Conservation (phyloP, 2,329 filamentous ascomycete species). For the Zymoseptoria pseudotritici region DNA sequence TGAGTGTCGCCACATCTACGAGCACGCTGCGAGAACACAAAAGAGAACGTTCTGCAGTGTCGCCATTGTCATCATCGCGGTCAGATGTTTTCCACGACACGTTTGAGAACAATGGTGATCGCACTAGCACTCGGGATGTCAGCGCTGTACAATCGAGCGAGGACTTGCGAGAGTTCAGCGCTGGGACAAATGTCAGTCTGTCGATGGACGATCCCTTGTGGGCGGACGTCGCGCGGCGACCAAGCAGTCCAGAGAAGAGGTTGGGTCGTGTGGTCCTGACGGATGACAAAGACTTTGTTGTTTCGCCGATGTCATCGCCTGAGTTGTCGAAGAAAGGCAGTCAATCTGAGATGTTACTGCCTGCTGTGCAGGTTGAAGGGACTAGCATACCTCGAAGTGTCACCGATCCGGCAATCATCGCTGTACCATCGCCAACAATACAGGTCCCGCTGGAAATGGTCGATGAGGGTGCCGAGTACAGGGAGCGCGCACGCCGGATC, state of each 20-base stretch:
- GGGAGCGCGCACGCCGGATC: constrained; percentile 70
- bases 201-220: constrained; percentile 21
- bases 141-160: constrained; percentile 7
- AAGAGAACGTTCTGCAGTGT: constrained; percentile 16
- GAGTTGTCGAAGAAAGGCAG: constrained; percentile 3
- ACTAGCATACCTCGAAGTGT: constrained; percentile 32
- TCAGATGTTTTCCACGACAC: constrained; percentile 1
- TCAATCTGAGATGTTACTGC: constrained; percentile 18
- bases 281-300: not conserved
- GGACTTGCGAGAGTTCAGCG: constrained; percentile 22
- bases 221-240: constrained; percentile 16
- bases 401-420: constrained; percentile 18
- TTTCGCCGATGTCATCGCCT: constrained; percentile 2
- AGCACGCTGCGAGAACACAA: constrained; percentile 15
- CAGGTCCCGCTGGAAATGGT: constrained; percentile 14
- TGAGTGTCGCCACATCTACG: constrained; percentile 9
- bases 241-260: constrained; percentile 19
- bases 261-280: constrained; percentile 18
- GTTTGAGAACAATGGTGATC: constrained; percentile 13
- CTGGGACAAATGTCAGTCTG: constrained; percentile 16
- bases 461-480: constrained; percentile 52
- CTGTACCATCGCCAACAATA: not conserved
- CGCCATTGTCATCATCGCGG: constrained; percentile 15
- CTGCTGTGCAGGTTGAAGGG: constrained; percentile 42
- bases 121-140: constrained; percentile 24